Base-by-base conservation (phyloP, 2,329 filamentous ascomycete genomes). In the Stachybotrys chartarum region DNA sequence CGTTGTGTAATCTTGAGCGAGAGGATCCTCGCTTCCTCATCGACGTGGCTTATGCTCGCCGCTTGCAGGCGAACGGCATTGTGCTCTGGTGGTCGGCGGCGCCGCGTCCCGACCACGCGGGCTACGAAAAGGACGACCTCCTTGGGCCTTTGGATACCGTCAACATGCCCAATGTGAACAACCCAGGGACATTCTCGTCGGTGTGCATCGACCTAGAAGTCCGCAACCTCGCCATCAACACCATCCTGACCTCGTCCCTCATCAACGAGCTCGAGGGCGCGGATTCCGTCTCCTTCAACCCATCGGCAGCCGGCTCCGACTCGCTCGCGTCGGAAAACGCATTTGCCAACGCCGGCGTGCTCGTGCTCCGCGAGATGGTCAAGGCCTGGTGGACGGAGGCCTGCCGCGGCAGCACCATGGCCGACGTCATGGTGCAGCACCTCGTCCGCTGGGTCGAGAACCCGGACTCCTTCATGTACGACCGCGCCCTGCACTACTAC, bases 311-410 rank as follows among this genome's bases (percentile, higher is more conserved):
- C 49, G 72, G 72, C 12, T 71, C 71, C 0, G 72, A 74, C 56
- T 66, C 86, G 17, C 82, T 96, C 7, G 88, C 90, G 58, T 90
- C 91, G 0, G 91, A 96, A 59, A 94, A 88, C 57, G 90, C 93
- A 0, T 99, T 99, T 68, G 87, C 93, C n/a, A 89, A 91, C 52
- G 91, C 93, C 3, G 90, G 91, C 54, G 89, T 97, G 5, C 82
- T 87, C 7, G 94, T 99, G 0, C 79, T 99, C 4, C 87, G 94
- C 14, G 95, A 97, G 64, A 97, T 99, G 92, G 94, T 99, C 63
- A 96, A 97, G 70, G 84, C 90, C 3, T 99, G 95, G 95, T 99
- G 94, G 94, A 82, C 87, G 1, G 93, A 99, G 70, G 95, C 94
- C 6, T 94, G 90, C 68, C 85, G 84, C 58, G 91, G 91, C 44